Evolutionary conservation across 495 filamentous ascomycete genomes (phyloP), one percentile per base, ranked within the genome.

Genomic region (Hyphodiscus hymeniophilus): DNA sequence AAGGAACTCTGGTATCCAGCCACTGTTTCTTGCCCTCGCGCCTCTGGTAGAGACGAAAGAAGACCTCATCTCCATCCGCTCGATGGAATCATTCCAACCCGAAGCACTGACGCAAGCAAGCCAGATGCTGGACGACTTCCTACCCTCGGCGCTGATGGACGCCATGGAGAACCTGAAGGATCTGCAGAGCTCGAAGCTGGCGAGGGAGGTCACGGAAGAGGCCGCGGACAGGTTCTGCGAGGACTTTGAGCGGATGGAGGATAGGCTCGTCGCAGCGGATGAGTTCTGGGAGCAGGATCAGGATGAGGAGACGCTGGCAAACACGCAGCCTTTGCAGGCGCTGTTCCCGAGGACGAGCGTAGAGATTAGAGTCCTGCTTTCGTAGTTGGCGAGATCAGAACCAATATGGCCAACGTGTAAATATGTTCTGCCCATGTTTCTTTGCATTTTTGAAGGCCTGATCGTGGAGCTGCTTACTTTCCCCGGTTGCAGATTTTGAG

Each of bases 141-240:
- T 98, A 17, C 89, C 90, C 0, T 91, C 87, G 7, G 92, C 91
- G 7, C 66, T 95, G 15, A 92, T 95, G 77, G 92, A 98, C 61
- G 88, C 90, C 3, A 75, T 81, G 47, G 81, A 92, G 50, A 84
- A 88, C 46, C 63, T 98, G 36, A 83, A 82, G 53, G 69, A 73
- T 11, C 65, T 97, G 11, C 78, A 80, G 50, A 86, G 83, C 47
- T 70, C 82, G 6, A 74, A 66, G 50, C 68, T 94, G 35, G 80
- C 82, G 13, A 77, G 82, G 33, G 75, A 82, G 36, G 75, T 95
- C 28, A 90, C 84, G 1, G 85, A 91, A 55, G 80, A 87, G 56
- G 91, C 89, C 0, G 87, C 89, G 0, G 84, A 85, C 54, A 74
- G 70, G 44, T 97, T 98, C 66, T 94, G 89, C 52, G 80, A 80